A percentile compares a stretch with the other conserved stretches of the same genome.
Conservation (phyloP, 1,284 basidiomycete genomes). For the Fomitopsis palustris region DNA sequence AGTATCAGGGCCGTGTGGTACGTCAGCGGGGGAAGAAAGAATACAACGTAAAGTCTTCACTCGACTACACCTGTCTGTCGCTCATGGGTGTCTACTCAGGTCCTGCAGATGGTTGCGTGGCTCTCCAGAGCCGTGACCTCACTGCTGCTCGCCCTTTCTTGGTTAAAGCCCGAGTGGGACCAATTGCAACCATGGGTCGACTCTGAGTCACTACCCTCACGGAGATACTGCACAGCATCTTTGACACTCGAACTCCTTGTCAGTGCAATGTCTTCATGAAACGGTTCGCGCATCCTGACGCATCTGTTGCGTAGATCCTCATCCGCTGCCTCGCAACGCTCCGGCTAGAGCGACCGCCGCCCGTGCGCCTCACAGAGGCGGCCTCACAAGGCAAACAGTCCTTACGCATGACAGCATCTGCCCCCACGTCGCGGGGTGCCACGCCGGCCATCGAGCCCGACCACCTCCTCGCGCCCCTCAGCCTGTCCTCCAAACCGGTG, state of each 20-base stretch:
- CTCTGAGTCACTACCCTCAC: slow-evolving; percentile 32
- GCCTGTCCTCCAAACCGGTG: slow-evolving; percentile 61
- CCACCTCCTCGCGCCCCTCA: slow-evolving; percentile 54
- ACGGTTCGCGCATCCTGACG: slow-evolving; percentile 8
- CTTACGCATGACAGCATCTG: slow-evolving; percentile 21
- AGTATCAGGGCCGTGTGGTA: slow-evolving; percentile 64
- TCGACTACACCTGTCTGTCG: background rate
- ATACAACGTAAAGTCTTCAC: slow-evolving; percentile 52
- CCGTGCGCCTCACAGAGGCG: slow-evolving; percentile 63
- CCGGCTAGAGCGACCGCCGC: slow-evolving; percentile 58
- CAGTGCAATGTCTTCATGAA: slow-evolving; percentile 22
- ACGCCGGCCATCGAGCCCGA: slow-evolving; percentile 42
- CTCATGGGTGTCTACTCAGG: slow-evolving; percentile 32
- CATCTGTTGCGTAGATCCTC: slow-evolving; percentile 38
- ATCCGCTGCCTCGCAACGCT: slow-evolving; percentile 48
- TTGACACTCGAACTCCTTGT: slow-evolving; percentile 52
- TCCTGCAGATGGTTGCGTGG: slow-evolving; percentile 58
- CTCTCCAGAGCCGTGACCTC: slow-evolving; percentile 50
- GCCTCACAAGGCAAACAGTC: slow-evolving; percentile 13
- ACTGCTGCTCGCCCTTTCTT: slow-evolving; percentile 39
- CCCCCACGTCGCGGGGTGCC: slow-evolving; percentile 27
- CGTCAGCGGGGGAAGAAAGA: slow-evolving; percentile 55
- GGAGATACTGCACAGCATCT: slow-evolving; percentile 41
- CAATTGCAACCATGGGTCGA: slow-evolving; percentile 33
- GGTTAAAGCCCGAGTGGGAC: slow-evolving; percentile 38